phyloP scores from a whole-genome alignment of 2,329 filamentous ascomycete genomes.

The Didymella lethalis region DNA sequence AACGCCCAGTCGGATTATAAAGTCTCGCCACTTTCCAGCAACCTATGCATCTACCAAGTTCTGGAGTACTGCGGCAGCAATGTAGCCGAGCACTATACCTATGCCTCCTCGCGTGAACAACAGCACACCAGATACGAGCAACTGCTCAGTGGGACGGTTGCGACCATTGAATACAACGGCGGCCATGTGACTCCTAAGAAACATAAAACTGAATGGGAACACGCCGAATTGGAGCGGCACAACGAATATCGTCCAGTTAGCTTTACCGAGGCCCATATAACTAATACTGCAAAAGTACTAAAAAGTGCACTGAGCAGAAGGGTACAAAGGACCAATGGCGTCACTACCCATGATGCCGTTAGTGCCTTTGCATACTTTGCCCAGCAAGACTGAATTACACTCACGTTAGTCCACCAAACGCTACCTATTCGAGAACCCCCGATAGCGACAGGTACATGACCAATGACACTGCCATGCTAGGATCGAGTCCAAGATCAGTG shows the following conservation, averaged over 20 bases:
- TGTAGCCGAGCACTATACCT: neutral
- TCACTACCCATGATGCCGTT: neutral
- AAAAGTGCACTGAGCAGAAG: slow-evolving; percentile 4
- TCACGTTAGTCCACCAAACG: slow-evolving; percentile 1
- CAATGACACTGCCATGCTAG: neutral
- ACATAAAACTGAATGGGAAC: slow-evolving; percentile 6
- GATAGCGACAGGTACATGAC: slow-evolving; percentile 3
- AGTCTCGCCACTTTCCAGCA: slow-evolving; percentile 2
- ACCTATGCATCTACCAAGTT: neutral
- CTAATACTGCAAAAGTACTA: neutral
- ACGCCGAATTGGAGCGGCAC: slow-evolving; percentile 4
- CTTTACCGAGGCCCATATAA: slow-evolving; percentile 4
- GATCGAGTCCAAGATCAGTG: slow-evolving; percentile 1
- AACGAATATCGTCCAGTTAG: slow-evolving; percentile 2
- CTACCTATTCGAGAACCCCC: neutral
- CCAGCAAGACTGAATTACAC: neutral
- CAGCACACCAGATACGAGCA: slow-evolving; percentile 3
- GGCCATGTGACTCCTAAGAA: slow-evolving; percentile 5
- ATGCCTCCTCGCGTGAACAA: slow-evolving; percentile 1
- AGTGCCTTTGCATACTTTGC: too few species aligned
- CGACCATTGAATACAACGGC: neutral
- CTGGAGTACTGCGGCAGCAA: neutral
- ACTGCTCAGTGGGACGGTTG: neutral
- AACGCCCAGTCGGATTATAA: neutral
- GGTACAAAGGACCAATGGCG: slow-evolving; percentile 7